phyloP scores from a whole-genome alignment of 2,329 filamentous ascomycete genomes.

The Mollisia scopiformis region DNA sequence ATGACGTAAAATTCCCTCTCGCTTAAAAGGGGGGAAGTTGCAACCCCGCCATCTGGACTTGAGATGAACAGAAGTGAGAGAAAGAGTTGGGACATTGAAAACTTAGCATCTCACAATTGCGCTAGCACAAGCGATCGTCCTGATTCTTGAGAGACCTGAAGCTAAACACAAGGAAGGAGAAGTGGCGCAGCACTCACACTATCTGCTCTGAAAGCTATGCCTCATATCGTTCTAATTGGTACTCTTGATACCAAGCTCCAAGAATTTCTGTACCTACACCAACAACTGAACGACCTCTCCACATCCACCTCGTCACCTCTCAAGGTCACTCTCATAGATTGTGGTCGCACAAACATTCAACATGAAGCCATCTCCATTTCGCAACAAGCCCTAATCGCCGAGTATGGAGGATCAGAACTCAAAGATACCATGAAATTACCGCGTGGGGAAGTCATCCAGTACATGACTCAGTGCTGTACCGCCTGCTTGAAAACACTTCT shows the following conservation, averaged over 20 bases:
- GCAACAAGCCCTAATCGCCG: constrained; percentile 45
- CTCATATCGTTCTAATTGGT: constrained; percentile 55
- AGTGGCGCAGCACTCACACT: not conserved
- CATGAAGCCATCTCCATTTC: constrained; percentile 51
- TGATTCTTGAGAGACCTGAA: too few species aligned
- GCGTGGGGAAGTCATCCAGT: constrained; percentile 58
- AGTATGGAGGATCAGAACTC: constrained; percentile 32
- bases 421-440: constrained; percentile 43
- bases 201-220: constrained; percentile 20
- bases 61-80: too few species aligned
- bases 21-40: not conserved
- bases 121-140: not conserved
- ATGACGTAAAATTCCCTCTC: not conserved
- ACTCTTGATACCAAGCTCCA: constrained; percentile 67
- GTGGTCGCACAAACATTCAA: constrained; percentile 49
- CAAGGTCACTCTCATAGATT: constrained; percentile 55
- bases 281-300: constrained; percentile 40
- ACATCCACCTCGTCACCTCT: constrained; percentile 14
- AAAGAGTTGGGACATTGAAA: too few species aligned
- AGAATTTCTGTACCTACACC: constrained; percentile 57
- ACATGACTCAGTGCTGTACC: constrained; percentile 54
- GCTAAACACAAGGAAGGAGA: too few species aligned
- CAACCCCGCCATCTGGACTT: not conserved
- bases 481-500: constrained; percentile 45
- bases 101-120: too few species aligned